Conservation (phyloP, 305 asterid species). For the Fraxinus paxiana region DNA sequence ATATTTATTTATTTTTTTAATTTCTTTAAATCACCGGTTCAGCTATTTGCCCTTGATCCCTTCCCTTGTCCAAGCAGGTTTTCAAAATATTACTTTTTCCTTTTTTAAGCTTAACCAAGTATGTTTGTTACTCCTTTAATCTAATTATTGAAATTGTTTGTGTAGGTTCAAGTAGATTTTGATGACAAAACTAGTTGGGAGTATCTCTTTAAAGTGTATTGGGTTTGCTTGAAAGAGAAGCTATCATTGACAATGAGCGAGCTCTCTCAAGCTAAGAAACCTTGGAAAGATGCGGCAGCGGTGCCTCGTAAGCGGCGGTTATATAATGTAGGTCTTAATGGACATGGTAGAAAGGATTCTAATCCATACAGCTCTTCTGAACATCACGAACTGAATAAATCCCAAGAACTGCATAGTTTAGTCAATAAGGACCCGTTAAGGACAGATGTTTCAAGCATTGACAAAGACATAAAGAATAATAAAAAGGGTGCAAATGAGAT, state of each 20-base stretch:
- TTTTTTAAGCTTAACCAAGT: not conserved
- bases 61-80: not conserved
- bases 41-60: not conserved
- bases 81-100: not conserved
- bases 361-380: slow-evolving; percentile 30
- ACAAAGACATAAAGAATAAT: slow-evolving; percentile 16
- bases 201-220: slow-evolving; percentile 85
- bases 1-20: not conserved
- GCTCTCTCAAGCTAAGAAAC: slow-evolving; percentile 63
- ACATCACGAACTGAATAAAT: slow-evolving; percentile 40
- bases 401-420: slow-evolving; percentile 29
- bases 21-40: not conserved
- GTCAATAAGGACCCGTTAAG: slow-evolving; percentile 30
- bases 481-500: slow-evolving; percentile 12
- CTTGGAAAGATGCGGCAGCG: slow-evolving; percentile 40
- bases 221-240: slow-evolving; percentile 66
- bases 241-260: slow-evolving; percentile 58
- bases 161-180: slow-evolving; percentile 82
- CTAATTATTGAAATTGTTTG: slow-evolving; percentile 21
- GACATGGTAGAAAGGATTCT: slow-evolving; percentile 34
- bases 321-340: slow-evolving; percentile 22
- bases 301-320: slow-evolving; percentile 34
- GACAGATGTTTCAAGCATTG: slow-evolving; percentile 27
- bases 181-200: slow-evolving; percentile 89
- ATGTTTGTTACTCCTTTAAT: slow-evolving; percentile 3